Conservation (phyloP, 768 basidiomycete genomes). For the Omphalotus guepiniiformis region DNA sequence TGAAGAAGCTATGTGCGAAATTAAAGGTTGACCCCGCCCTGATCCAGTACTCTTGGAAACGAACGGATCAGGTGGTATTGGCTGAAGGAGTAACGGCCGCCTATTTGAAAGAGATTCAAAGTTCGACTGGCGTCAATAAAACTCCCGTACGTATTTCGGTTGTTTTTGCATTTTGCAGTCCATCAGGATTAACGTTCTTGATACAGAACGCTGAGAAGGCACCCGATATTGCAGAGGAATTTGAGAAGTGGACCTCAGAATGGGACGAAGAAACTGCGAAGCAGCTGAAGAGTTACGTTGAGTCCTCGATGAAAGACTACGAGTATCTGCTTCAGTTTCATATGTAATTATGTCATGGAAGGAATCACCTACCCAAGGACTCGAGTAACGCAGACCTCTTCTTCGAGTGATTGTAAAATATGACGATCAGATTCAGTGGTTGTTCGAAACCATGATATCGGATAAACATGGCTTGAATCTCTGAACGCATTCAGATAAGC, state of each 20-base stretch:
- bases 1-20: constrained; percentile 2
- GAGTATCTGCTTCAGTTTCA: background rate
- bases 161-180: background rate
- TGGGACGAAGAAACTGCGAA: constrained; percentile 4
- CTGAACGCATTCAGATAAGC: too few species aligned
- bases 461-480: too few species aligned
- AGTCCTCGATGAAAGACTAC: constrained; percentile 5
- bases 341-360: too few species aligned
- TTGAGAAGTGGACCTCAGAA: constrained; percentile 3
- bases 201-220: background rate
- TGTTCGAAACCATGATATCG: too few species aligned
- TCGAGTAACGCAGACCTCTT: too few species aligned
- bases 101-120: background rate
- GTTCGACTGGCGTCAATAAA: constrained; percentile 7
- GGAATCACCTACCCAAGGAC: too few species aligned
- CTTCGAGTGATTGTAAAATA: too few species aligned
- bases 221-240: background rate
- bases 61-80: background rate
- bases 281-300: background rate
- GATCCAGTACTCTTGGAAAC: constrained; percentile 6
- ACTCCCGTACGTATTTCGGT: background rate
- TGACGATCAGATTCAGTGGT: too few species aligned
- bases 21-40: background rate
- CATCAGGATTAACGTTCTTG: background rate
- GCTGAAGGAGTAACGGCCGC: background rate